Evolutionary conservation across 495 filamentous ascomycete genomes (phyloP).

Genomic region (Hypoxylon crocopeplum): DNA sequence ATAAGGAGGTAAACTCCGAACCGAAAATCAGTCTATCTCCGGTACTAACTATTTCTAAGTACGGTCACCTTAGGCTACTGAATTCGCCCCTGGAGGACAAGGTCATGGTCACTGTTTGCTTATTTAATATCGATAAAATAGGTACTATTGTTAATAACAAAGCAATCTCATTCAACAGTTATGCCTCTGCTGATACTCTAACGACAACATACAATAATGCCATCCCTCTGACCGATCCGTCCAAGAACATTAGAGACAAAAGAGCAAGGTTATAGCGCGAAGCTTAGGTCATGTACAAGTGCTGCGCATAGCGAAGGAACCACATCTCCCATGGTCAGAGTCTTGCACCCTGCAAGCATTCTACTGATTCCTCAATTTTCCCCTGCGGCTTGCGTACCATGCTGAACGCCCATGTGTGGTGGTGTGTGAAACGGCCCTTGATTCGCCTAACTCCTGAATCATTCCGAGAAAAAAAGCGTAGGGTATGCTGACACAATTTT

Average conservation of each 20-base stretch:
- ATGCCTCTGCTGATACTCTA: conserved; percentile 26
- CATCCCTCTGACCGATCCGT: conserved; percentile 26
- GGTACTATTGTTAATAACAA: conserved; percentile 10
- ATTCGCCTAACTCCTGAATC: conserved; percentile 35
- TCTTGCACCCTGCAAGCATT: conserved; percentile 18
- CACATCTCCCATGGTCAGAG: conserved; percentile 15
- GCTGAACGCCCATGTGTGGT: conserved; percentile 4
- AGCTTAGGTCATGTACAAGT: conserved; percentile 14
- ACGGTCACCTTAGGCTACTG: too few relatives aligned
- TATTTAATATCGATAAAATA: not conserved
- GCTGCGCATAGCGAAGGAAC: conserved; percentile 17
- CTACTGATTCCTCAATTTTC: conserved; percentile 18
- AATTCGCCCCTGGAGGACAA: too few relatives aligned
- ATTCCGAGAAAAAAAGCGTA: conserved; percentile 26
- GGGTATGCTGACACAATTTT: conserved; percentile 28
- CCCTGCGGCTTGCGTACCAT: conserved; percentile 6
- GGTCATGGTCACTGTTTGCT: too few relatives aligned
- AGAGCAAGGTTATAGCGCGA: conserved; percentile 13
- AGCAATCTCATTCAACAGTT: conserved; percentile 37
- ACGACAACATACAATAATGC: conserved; percentile 28
- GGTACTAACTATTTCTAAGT: too few relatives aligned
- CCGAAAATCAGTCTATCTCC: too few relatives aligned
- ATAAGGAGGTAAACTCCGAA: too few relatives aligned
- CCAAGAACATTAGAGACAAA: conserved; percentile 32
- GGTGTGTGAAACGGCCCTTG: conserved; percentile 18